These are phyloP conservation scores for Candida nemodendra DNA, from an alignment of 805 yeast species.

Conservation along the genomic window DNA sequence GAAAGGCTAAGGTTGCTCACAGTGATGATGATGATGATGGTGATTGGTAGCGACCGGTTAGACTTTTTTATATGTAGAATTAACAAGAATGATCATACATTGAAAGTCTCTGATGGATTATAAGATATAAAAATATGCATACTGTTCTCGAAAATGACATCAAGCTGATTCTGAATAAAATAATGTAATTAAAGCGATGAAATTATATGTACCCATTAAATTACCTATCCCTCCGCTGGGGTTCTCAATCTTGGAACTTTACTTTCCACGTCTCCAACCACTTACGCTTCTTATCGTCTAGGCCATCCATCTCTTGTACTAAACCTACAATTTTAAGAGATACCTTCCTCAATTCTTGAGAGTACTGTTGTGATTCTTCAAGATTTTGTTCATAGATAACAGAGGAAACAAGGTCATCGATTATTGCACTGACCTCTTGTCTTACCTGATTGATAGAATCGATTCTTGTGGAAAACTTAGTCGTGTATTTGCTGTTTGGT, in stretches of 20 bases:
- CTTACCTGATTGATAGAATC: constrained; percentile 48
- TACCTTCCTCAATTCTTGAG: constrained; percentile 20
- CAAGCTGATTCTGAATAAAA: too few species aligned
- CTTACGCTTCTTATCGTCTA: constrained; percentile 51
- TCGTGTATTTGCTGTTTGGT: constrained; percentile 34
- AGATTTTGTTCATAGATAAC: constrained; percentile 46
- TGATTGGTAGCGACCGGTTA: constrained; percentile 68
- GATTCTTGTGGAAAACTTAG: constrained; percentile 38
- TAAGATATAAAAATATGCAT: too few species aligned
- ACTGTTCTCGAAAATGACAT: too few species aligned
- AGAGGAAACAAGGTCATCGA: constrained; percentile 61
- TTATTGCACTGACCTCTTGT: constrained; percentile 38
- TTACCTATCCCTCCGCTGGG: too few species aligned
- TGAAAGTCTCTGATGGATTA: too few species aligned
- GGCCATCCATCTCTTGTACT: constrained; percentile 47
- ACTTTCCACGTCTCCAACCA: constrained; percentile 57
- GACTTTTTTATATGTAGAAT: too few species aligned
- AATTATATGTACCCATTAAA: too few species aligned
- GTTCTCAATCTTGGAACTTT: constrained; percentile 41
- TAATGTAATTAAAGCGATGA: too few species aligned
- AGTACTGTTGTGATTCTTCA: constrained; percentile 31
- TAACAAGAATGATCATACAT: too few species aligned
- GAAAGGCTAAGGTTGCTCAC: constrained; percentile 78
- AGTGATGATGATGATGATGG: constrained; percentile 85
- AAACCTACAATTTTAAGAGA: constrained; percentile 32